Conservation (phyloP, 2,329 filamentous ascomycete genomes). For the Stemphylium beticola region DNA sequence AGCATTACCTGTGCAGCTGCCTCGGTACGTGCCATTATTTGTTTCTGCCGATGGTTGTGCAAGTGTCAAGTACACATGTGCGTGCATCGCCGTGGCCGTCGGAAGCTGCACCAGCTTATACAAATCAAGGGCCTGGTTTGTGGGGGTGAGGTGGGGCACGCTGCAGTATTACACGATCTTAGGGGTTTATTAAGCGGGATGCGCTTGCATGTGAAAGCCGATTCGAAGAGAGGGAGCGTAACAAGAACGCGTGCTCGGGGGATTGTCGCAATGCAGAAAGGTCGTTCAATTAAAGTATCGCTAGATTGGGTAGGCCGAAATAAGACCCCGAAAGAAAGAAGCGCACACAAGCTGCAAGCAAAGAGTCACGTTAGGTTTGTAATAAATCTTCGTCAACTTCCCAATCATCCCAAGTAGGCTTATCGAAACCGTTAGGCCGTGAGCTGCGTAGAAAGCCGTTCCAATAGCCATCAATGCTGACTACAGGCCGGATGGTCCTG, state of each 20-base stretch:
- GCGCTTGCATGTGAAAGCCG: background rate
- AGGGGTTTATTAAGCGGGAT: background rate
- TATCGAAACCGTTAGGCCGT: slow-evolving; percentile 60
- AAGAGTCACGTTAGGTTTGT: slow-evolving; percentile 21
- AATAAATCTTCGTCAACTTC: slow-evolving; percentile 51
- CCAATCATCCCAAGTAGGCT: slow-evolving; percentile 56
- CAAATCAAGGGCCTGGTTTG: background rate
- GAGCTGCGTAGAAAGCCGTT: slow-evolving; percentile 57
- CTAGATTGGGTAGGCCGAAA: slow-evolving; percentile 1
- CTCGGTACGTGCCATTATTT: too few relatives aligned
- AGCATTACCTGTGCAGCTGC: too few relatives aligned
- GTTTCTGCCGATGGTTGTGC: too few relatives aligned
- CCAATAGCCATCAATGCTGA: slow-evolving; percentile 55
- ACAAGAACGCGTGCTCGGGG: too few relatives aligned
- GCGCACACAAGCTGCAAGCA: background rate
- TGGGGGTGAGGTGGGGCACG: slow-evolving; percentile 9
- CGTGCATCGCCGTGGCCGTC: background rate
- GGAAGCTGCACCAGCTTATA: slow-evolving; percentile 16
- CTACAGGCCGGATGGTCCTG: slow-evolving; percentile 55
- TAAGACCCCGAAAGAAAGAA: background rate
- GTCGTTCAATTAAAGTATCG: background rate
- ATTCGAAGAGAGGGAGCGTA: too few relatives aligned
- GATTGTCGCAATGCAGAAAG: too few relatives aligned
- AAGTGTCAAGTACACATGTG: background rate
- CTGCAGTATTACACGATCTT: background rate